phyloP scores from a whole-genome alignment of 306 rosid genomes.

The Luffa aegyptiaca region DNA sequence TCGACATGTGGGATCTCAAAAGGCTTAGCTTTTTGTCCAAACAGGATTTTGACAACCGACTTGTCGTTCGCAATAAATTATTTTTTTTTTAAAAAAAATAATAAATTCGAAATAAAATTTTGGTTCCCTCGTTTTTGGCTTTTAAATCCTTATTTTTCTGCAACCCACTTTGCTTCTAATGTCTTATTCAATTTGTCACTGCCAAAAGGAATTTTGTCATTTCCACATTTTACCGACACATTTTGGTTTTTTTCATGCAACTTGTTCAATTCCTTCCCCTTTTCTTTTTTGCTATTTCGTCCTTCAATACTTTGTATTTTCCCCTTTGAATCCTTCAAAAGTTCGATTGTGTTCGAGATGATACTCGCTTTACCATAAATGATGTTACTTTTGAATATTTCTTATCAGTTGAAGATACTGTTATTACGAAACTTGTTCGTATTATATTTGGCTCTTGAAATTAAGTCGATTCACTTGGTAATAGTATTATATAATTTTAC shows the following conservation, averaged over 20 bases:
- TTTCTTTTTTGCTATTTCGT: background rate
- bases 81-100: no score
- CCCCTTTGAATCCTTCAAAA: background rate
- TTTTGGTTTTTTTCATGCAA: background rate
- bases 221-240: background rate
- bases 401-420: background rate
- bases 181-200: background rate
- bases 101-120: no score
- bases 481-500: no score
- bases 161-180: background rate
- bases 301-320: background rate
- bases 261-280: background rate
- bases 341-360: no score
- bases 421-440: no score
- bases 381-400: background rate
- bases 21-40: constrained; percentile 8
- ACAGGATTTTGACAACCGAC: background rate
- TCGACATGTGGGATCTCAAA: constrained; percentile 11
- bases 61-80: background rate
- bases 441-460: background rate
- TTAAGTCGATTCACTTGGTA: no score
- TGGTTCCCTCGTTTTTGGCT: background rate
- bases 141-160: background rate
- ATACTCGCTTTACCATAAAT: background rate
- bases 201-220: constrained; percentile 5